Conservation (phyloP, 139 green algal genomes). For the Asterochloris erici region DNA sequence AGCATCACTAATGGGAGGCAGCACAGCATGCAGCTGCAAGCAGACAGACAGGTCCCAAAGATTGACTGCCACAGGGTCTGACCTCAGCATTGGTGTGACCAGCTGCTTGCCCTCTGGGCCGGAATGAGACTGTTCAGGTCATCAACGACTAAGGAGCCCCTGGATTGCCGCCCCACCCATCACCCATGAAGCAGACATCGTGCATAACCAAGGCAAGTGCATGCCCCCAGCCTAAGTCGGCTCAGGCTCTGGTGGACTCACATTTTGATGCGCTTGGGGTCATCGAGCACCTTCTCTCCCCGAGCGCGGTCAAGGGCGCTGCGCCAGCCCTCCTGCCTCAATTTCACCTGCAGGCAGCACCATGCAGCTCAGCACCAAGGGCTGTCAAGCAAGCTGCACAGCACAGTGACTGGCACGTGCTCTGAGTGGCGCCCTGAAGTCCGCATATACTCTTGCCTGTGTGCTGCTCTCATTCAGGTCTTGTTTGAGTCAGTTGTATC, state of each 20-base stretch:
- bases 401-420: too few species aligned
- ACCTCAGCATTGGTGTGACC: background rate
- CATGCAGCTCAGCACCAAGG: background rate
- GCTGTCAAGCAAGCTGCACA: too few species aligned
- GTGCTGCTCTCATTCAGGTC: too few species aligned
- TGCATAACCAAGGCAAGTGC: background rate
- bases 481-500: too few species aligned
- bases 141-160: background rate
- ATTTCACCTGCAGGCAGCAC: slow-evolving; percentile 18
- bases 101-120: background rate
- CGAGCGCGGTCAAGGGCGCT: slow-evolving; percentile 57
- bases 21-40: too few species aligned
- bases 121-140: too few species aligned
- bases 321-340: slow-evolving; percentile 57
- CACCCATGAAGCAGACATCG: background rate
- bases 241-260: background rate
- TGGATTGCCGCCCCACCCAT: background rate
- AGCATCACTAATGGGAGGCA: too few species aligned
- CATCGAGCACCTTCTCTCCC: slow-evolving; percentile 84
- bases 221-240: too few species aligned
- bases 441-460: too few species aligned
- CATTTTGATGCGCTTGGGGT: slow-evolving; percentile 76
- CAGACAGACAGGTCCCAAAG: too few species aligned
- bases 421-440: too few species aligned
- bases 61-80: background rate